These are phyloP conservation scores for Gastrolobium villosum DNA, from an alignment of 306 rosid genomes.

Conservation along the genomic window DNA sequence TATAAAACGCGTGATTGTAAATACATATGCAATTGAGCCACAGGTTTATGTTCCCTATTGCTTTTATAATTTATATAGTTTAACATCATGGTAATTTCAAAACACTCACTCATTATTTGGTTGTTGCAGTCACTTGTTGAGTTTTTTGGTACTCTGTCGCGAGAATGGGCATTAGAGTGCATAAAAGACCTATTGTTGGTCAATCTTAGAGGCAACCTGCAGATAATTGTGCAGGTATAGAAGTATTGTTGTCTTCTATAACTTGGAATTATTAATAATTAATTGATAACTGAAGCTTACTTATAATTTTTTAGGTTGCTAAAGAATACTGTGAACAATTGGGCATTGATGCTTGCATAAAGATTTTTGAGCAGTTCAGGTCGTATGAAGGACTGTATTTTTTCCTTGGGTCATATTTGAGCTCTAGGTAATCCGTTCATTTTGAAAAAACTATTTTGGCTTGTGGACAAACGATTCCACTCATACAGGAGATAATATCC, in stretches of 20 bases:
- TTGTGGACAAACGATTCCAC: conserved; percentile 13
- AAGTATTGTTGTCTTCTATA: conserved; percentile 18
- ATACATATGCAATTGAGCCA: conserved; percentile 99
- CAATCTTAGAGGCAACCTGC: conserved; percentile 97
- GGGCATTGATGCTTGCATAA: conserved; percentile 93
- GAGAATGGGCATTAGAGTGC: conserved; percentile 98
- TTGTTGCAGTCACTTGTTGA: conserved; percentile 91
- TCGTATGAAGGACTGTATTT: conserved; percentile 98
- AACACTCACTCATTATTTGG: conserved; percentile 41
- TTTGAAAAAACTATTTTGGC: conserved; percentile 27
- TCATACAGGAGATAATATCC: conserved; percentile 32
- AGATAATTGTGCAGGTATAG: conserved; percentile 94
- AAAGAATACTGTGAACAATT: conserved; percentile 98
- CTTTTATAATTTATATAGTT: conserved; percentile 41
- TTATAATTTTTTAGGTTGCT: conserved; percentile 72
- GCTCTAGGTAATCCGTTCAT: conserved; percentile 79
- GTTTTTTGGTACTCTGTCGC: conserved; percentile 93
- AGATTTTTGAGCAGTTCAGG: conserved; percentile 96
- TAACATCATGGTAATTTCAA: conserved; percentile 6
- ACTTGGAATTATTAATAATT: conserved; percentile 5
- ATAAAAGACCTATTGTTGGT: conserved; percentile 98
- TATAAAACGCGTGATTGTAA: conserved; percentile 94
- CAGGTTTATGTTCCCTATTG: conserved; percentile 70
- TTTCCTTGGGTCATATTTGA: conserved; percentile 95
- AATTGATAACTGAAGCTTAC: conserved; percentile 45